phyloP scores from a whole-genome alignment of 768 basidiomycete species.

The Xerocomus spinulosus region DNA sequence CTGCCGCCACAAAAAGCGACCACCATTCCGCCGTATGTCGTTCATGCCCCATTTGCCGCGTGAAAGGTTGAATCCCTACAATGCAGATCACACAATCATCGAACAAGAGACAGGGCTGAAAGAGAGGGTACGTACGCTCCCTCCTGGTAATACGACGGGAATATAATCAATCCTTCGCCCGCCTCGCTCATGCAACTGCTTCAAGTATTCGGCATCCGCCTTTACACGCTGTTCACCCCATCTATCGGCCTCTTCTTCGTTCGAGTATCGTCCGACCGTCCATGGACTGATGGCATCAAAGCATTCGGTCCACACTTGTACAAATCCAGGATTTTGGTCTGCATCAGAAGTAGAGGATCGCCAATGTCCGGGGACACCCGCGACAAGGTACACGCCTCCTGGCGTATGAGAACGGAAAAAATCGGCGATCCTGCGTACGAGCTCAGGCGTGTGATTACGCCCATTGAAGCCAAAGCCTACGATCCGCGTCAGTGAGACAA shows the following conservation, averaged over 20 bases:
- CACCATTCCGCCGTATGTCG: constrained; percentile 65
- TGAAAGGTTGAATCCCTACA: constrained; percentile 66
- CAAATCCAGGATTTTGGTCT: constrained; percentile 60
- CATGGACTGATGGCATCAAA: constrained; percentile 82
- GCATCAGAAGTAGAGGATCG: constrained; percentile 66
- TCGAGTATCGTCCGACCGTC: constrained; percentile 70
- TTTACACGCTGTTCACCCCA: constrained; percentile 62
- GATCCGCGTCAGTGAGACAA: background rate
- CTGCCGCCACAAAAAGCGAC: constrained; percentile 76
- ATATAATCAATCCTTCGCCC: constrained; percentile 68
- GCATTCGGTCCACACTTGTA: constrained; percentile 67
- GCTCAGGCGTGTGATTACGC: constrained; percentile 55
- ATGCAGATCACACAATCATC: constrained; percentile 1
- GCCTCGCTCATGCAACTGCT: constrained; percentile 40
- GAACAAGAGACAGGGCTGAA: background rate
- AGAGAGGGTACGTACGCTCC: constrained; percentile 47
- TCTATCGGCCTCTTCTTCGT: constrained; percentile 55
- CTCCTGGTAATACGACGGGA: constrained; percentile 80
- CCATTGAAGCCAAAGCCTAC: constrained; percentile 69
- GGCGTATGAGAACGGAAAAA: constrained; percentile 62
- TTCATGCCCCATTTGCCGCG: constrained; percentile 71
- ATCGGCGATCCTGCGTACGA: constrained; percentile 48
- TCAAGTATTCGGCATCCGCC: constrained; percentile 59
- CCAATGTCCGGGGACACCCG: constrained; percentile 71
- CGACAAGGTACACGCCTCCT: constrained; percentile 71